Evolutionary conservation across 2,329 filamentous ascomycete species (phyloP).

Genomic region (Massarina eburnea): DNA sequence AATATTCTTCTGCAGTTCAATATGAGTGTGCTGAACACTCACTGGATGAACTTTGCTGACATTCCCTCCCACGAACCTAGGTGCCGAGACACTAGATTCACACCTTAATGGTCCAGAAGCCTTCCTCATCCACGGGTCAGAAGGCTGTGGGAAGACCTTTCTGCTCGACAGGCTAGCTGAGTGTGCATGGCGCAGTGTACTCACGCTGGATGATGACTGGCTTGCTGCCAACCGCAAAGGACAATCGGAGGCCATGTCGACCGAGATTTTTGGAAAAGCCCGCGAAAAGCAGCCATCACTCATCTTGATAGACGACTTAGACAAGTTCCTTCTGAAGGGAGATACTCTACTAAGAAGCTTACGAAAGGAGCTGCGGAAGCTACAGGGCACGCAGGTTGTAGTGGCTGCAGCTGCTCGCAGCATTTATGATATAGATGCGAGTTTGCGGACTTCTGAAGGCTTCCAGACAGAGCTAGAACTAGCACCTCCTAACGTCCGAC

Average conservation of each 20-base stretch:
- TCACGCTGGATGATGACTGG: slow-evolving; percentile 57
- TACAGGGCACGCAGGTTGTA: slow-evolving; percentile 62
- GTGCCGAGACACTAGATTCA: slow-evolving; percentile 11
- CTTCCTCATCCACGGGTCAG: slow-evolving; percentile 76
- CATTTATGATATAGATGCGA: slow-evolving; percentile 69
- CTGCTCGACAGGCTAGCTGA: slow-evolving; percentile 67
- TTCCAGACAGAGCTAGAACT: slow-evolving; percentile 71
- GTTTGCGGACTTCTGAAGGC: slow-evolving; percentile 65
- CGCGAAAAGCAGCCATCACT: slow-evolving; percentile 70
- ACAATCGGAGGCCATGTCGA: slow-evolving; percentile 58
- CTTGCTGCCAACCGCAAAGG: slow-evolving; percentile 43
- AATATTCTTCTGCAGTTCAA: too few species aligned
- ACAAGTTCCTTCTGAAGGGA: slow-evolving; percentile 55
- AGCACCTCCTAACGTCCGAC: slow-evolving; percentile 71
- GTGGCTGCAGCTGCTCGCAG: slow-evolving; percentile 77
- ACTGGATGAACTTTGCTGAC: too few species aligned
- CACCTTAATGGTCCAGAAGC: slow-evolving; percentile 49
- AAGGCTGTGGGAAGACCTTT: slow-evolving; percentile 81
- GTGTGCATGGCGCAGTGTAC: slow-evolving; percentile 70
- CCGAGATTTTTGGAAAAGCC: slow-evolving; percentile 69
- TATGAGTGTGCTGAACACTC: too few species aligned
- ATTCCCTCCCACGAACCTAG: too few species aligned
- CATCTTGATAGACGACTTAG: slow-evolving; percentile 76
- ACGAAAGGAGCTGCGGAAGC: slow-evolving; percentile 49
- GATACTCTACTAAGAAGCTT: slow-evolving; percentile 28